Evolutionary conservation across 169 alveolate genomes (phyloP), one percentile per base, ranked within the genome.

Genomic region (Plasmodium gallinaceum): DNA sequence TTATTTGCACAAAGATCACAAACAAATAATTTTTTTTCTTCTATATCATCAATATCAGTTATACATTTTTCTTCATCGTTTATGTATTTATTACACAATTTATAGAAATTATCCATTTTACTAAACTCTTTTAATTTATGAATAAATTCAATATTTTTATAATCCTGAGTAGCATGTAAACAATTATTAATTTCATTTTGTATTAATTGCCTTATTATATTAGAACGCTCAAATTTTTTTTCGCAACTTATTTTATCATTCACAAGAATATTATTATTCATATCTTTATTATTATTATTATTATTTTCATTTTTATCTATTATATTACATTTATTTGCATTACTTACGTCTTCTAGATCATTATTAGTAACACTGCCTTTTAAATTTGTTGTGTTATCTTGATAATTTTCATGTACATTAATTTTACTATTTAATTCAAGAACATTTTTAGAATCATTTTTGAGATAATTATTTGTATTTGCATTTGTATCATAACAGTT

Each of bases 1-100:
- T 83, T 83, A 57, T 83, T 66, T n/a, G 86, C 85, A 68, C 91
- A 83, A n/a, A 83, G 14, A 68, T 83, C 91, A 57, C 91, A 83
- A 18, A 83, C 65, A 45, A 83, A 83, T 58, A 83, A 66, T 43
- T 83, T 83, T 24, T 62, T 68, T 22, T 69, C 91, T 39, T 69
- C 73, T 20, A 83, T 12, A 18, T 83, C 91, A 7, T 83, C 91
- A 39, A 57, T 7, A 20, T 83, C 91, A 16, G 91, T 83, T 42
- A 83, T 14, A 14, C 73, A 66, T 52, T 83, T 83, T 51, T 83
- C 91, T 61, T 83, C 86, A 10, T 83, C 91, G 18, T 18, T 48
- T 6, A 0, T 0, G 24, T 18, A 78, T 0, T 78, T 48, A 1
- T 12, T 18, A 48, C 39, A 14, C 9, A 37, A 60, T 16, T 62